These are phyloP conservation scores for Colletotrichum tanaceti DNA, from an alignment of 2,329 filamentous ascomycete genomes.

Conservation along the genomic window DNA sequence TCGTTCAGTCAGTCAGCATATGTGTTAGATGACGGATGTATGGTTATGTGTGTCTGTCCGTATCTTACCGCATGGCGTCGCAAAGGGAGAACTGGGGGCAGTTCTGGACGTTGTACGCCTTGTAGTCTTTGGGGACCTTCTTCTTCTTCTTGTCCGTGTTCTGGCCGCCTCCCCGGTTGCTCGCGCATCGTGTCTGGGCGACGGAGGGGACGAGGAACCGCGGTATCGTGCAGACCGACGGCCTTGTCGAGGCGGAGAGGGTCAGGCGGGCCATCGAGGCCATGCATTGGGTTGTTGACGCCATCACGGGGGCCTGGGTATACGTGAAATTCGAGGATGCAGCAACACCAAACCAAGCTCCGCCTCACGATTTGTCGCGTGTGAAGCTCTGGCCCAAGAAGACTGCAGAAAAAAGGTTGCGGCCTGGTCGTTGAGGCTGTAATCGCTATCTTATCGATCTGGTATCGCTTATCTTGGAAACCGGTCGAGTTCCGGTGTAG, in stretches of 20 bases:
- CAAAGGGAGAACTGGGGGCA: slow-evolving; percentile 79
- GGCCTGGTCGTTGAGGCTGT: slow-evolving; percentile 24
- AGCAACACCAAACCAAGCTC: slow-evolving; percentile 4
- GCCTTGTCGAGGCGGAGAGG: slow-evolving; percentile 56
- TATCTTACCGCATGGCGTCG: slow-evolving; percentile 87
- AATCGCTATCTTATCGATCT: background rate
- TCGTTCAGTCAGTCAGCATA: slow-evolving; percentile 32
- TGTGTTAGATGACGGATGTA: too few species aligned
- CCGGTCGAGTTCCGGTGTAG: slow-evolving; percentile 13
- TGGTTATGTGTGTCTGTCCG: background rate
- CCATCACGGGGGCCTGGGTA: slow-evolving; percentile 54
- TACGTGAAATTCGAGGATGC: slow-evolving; percentile 39
- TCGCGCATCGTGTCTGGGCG: slow-evolving; percentile 58
- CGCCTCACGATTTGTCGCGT: slow-evolving; percentile 16
- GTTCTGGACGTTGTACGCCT: slow-evolving; percentile 73
- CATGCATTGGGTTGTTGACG: slow-evolving; percentile 64
- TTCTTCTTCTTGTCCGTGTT: slow-evolving; percentile 67
- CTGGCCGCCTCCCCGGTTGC: slow-evolving; percentile 58
- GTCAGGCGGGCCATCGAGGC: slow-evolving; percentile 65
- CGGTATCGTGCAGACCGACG: slow-evolving; percentile 58
- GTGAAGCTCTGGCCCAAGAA: slow-evolving; percentile 33
- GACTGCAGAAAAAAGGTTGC: slow-evolving; percentile 34
- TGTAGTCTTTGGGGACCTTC: slow-evolving; percentile 72
- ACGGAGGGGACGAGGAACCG: slow-evolving; percentile 62
- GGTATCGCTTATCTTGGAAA: slow-evolving; percentile 12